Base-by-base conservation (phyloP, 495 filamentous ascomycete species). In the Penicillium ochrochloron region DNA sequence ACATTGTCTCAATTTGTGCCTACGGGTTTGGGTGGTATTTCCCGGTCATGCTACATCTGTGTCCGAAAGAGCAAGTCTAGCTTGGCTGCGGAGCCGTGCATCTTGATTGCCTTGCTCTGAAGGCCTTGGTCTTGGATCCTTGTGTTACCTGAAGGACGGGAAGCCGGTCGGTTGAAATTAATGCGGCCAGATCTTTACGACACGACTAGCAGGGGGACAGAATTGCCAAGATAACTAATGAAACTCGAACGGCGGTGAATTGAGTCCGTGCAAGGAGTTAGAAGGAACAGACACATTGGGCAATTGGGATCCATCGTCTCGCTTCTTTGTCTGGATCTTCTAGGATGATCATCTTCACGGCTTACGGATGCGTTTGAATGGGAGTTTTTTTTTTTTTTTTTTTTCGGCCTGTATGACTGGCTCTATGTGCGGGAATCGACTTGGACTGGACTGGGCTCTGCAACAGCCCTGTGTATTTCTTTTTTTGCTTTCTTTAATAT, bases 81-180 rank as follows among this genome's bases (percentile, higher is more conserved):
- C 27, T 29, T 31, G 25, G 25, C 25, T 6, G 31, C 52, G 31
- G 33, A 10, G 12, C 12, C 11, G 51, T 29, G 21, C 34, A 54
- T 59, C 58, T 14, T 35, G 35, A 37, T 57, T 58, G 61, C 23
- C 41, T 60, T 15, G 29, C 25, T 37, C 33, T 35, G 9, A 34
- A 31, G 6, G 19, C 11, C 41, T 52, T 52, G 21, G 21, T 51
- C 55, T 54, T 17, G 31, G 31, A 37, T 39, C 39, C 41, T 48
- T 62, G 66, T 64, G 59, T 60, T 15, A 60, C 66, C 51, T 63
- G 39, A 21, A 12, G 48, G 54, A 59, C 59, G 66, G 63, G 50
- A 65, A 61, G 53, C 14, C 42, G n/a, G 46, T 44, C 25, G 46
- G 33, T 37, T 46, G 29, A 17, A 61, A 46, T 42, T 35, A 39